Evolutionary conservation across 768 basidiomycete species (phyloP).

Genomic region (Candolleomyces eurysporus): DNA sequence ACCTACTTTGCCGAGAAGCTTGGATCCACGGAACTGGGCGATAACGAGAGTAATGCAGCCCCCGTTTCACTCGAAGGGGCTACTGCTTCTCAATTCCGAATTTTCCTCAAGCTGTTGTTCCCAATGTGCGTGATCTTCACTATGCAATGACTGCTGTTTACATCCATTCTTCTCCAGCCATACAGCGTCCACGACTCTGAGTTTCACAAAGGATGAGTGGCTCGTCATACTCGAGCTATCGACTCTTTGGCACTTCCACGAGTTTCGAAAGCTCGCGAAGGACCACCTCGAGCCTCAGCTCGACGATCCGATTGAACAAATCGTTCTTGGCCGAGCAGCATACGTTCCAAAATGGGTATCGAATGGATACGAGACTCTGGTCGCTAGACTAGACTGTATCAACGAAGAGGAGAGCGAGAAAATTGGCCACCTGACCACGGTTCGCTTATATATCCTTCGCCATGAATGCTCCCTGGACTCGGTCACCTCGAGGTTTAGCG

Average conservation of each 20-base stretch:
- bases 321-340: constrained; percentile 53
- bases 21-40: not conserved
- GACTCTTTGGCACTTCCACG: constrained; percentile 8
- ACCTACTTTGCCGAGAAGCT: not conserved
- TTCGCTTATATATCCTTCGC: not conserved
- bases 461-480: not conserved
- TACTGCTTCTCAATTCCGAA: not conserved
- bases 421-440: constrained; percentile 12
- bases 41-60: not conserved
- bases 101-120: not conserved
- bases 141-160: not conserved
- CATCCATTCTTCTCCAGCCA: not conserved
- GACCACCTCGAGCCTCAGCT: not conserved
- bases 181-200: not conserved
- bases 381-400: not conserved
- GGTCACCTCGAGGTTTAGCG: not conserved
- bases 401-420: constrained; percentile 8
- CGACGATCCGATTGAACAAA: constrained; percentile 16
- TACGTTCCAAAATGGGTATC: constrained; percentile 33
- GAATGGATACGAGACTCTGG: not conserved
- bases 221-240: constrained; percentile 5
- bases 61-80: not conserved
- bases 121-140: not conserved
- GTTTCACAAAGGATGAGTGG: constrained; percentile 3
- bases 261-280: constrained; percentile 8